These are phyloP conservation scores for Lachnellula suecica DNA, from an alignment of 2,329 filamentous ascomycete species.

Conservation along the genomic window DNA sequence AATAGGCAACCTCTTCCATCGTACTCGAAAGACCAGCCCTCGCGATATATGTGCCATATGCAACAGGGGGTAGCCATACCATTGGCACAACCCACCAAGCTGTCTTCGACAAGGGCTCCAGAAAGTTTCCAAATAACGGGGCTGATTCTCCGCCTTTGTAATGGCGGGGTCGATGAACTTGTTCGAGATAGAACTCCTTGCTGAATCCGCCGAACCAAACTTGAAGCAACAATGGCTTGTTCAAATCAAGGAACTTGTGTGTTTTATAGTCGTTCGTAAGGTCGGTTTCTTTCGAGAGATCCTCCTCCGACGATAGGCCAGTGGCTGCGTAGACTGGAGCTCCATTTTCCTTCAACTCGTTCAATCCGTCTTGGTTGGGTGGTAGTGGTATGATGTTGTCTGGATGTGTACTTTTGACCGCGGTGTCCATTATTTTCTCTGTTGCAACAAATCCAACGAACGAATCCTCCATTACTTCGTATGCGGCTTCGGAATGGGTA, in stretches of 20 bases:
- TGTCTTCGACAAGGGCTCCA: conserved; percentile 96
- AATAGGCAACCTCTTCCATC: conserved; percentile 57
- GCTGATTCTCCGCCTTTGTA: conserved; percentile 93
- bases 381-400: conserved; percentile 51
- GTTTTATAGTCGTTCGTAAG: conserved; percentile 72
- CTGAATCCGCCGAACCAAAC: conserved; percentile 84
- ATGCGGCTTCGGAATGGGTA: conserved; percentile 86
- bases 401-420: conserved; percentile 36
- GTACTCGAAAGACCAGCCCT: conserved; percentile 56
- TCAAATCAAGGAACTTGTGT: conserved; percentile 92
- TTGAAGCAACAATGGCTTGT: conserved; percentile 80
- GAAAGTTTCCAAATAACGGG: conserved; percentile 93
- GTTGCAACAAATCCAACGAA: conserved; percentile 77
- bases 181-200: conserved; percentile 96
- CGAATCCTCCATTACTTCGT: conserved; percentile 88
- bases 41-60: conserved; percentile 70
- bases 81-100: conserved; percentile 89
- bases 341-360: conserved; percentile 42
- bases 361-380: conserved; percentile 45
- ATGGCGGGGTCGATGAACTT: conserved; percentile 92
- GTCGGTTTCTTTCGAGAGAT: conserved; percentile 86
- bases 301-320: conserved; percentile 86
- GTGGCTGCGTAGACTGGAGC: conserved; percentile 58
- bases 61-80: conserved; percentile 79
- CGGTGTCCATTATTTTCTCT: conserved; percentile 40